A percentile compares a stretch with the other conserved stretches of the same genome.
These are phyloP conservation scores for Iberis pinnata DNA, from an alignment of 345 rosid species.

Conservation along the genomic window DNA sequence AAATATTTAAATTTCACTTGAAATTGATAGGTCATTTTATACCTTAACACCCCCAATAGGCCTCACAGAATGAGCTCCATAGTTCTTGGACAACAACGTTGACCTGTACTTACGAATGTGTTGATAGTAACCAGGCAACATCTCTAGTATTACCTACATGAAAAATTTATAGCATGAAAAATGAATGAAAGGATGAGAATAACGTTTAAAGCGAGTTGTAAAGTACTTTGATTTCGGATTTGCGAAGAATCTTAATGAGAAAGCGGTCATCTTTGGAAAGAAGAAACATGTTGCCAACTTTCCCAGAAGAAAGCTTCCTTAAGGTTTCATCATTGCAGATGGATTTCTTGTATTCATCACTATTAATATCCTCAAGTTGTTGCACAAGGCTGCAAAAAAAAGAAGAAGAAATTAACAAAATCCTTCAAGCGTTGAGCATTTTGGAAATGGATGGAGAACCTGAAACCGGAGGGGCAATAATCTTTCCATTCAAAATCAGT, in stretches of 20 bases:
- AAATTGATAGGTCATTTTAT: not conserved
- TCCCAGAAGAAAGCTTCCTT: conserved; percentile 34
- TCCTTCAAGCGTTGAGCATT: too few relatives aligned
- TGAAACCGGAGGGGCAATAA: conserved; percentile 52
- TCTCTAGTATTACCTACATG: conserved; percentile 35
- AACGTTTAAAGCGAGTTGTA: not conserved
- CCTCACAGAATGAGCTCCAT: conserved; percentile 46
- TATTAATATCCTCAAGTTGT: conserved; percentile 37
- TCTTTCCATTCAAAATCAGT: conserved; percentile 45
- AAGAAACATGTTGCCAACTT: conserved; percentile 37
- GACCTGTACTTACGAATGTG: conserved; percentile 35
- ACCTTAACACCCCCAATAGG: conserved; percentile 53
- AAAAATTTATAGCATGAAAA: not conserved
- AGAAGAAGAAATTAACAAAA: not conserved
- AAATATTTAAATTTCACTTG: not conserved
- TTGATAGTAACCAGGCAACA: conserved; percentile 41
- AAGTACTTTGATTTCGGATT: conserved; percentile 53
- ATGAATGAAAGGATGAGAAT: not conserved
- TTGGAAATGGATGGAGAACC: conserved; percentile 17
- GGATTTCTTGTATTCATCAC: conserved; percentile 39
- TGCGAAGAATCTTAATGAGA: conserved; percentile 37
- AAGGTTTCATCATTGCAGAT: conserved; percentile 41
- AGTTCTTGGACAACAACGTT: conserved; percentile 36
- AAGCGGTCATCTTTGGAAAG: conserved; percentile 38
- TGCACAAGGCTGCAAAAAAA: conserved; percentile 34